Evolutionary conservation across 495 filamentous ascomycete species (phyloP), one percentile per base, ranked within the genome.

Genomic region (Rhypophila decipiens): DNA sequence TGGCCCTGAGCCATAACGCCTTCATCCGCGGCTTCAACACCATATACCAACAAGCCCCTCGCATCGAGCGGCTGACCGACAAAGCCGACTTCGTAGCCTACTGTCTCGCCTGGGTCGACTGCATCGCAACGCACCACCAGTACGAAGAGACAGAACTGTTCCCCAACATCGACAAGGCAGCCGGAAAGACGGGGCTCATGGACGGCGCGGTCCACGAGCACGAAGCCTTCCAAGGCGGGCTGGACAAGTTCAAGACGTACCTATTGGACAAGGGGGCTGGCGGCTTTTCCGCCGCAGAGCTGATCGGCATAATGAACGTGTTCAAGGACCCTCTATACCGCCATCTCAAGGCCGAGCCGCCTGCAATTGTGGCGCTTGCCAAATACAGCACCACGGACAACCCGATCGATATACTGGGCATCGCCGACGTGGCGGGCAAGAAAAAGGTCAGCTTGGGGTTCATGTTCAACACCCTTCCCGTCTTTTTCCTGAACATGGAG

Each of bases 401-500:
- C 23, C 39, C 46, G 13, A 41, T 43, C 9, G 27, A 42, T 18
- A 49, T 49, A 17, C 13, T 49, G 17, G 46, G 23, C 5, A 49
- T 43, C 19, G 46, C 46, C 5, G 46, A 35, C 44, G 54, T 15
- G 46, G 56, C n/a, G 31, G 53, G 34, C 39, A 51, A 40, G 42
- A 64, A 49, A 24, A 27, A 42, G 36, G 49, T 58, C 24, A 53
- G 36, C 17, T 40, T 55, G 8, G 34, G 35, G 5, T 55, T 65
- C 31, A 9, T 56, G 17, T 56, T 59, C 41, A 56, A 64, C 37
- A 39, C 47, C n/a, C 45, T 71, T 21, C 65, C 64, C 13, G 62
- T 69, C 38, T 66, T 71, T 31, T 51, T 69, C 15, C 52, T 67
- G 17, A 69, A 71, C 38, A 52, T 68, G 24, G 67, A 69, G 44